Percentiles rank a stretch among this genome's conserved stretches.
These are phyloP conservation scores for Penicillium sp. DNA, from an alignment of 2,329 filamentous ascomycete genomes.

Conservation along the genomic window DNA sequence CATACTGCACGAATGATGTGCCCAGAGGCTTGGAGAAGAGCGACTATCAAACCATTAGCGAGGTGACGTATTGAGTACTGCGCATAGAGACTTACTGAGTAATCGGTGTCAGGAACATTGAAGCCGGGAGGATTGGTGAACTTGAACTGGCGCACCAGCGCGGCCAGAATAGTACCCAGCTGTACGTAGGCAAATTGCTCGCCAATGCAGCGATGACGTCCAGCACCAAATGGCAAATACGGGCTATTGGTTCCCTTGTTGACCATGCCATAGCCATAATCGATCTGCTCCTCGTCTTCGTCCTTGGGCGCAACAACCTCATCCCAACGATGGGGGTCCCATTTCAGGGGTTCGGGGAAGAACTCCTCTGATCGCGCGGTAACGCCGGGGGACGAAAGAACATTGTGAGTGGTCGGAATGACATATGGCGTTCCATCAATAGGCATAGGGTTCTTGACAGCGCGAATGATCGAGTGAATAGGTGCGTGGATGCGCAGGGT, in stretches of 20 bases:
- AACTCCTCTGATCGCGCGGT: slow-evolving; percentile 64
- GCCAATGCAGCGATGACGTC: slow-evolving; percentile 88
- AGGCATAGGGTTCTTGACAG: slow-evolving; percentile 80
- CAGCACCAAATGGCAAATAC: slow-evolving; percentile 90
- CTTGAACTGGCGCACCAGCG: slow-evolving; percentile 71
- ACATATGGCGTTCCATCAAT: slow-evolving; percentile 77
- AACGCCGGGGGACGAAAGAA: slow-evolving; percentile 80
- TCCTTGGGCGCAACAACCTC: slow-evolving; percentile 47
- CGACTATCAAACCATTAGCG: slow-evolving; percentile 33
- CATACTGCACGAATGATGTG: slow-evolving; percentile 68
- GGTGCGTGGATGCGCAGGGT: slow-evolving; percentile 85
- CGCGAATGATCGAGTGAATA: slow-evolving; percentile 91
- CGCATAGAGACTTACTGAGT: slow-evolving; percentile 40
- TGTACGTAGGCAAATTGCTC: slow-evolving; percentile 96
- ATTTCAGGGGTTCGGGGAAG: slow-evolving; percentile 75
- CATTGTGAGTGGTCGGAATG: slow-evolving; percentile 71
- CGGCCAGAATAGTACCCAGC: slow-evolving; percentile 75
- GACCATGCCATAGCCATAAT: slow-evolving; percentile 90
- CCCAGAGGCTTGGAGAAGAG: slow-evolving; percentile 68
- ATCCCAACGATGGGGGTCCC: slow-evolving; percentile 92
- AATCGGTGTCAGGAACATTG: slow-evolving; percentile 49
- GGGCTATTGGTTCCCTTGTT: slow-evolving; percentile 85
- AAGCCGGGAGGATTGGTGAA: slow-evolving; percentile 54
- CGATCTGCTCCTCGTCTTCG: slow-evolving; percentile 66
- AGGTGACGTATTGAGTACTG: neutral